Conservation (phyloP, 1,139 yeast genomes). For the Protomyces macrosporus region DNA sequence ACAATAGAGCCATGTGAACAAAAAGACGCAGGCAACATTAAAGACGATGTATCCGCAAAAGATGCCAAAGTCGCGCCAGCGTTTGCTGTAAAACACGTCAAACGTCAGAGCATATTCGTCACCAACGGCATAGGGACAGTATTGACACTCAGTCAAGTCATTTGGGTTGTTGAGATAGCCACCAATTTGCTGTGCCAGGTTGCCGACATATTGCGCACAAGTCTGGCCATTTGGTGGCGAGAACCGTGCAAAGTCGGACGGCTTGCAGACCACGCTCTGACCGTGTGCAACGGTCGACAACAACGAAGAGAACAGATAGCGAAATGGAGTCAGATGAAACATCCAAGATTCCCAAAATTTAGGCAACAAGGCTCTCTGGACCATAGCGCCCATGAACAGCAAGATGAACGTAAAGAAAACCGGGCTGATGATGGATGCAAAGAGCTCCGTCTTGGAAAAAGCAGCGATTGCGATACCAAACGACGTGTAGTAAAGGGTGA, state of each 20-base stretch:
- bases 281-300: constrained; percentile 51
- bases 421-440: constrained; percentile 55
- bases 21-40: constrained; percentile 36
- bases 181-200: constrained; percentile 39
- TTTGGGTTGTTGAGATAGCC: constrained; percentile 56
- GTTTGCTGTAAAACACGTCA: constrained; percentile 45
- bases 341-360: constrained; percentile 54
- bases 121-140: constrained; percentile 52
- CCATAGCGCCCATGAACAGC: constrained; percentile 58
- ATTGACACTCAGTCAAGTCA: constrained; percentile 53
- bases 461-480: constrained; percentile 53
- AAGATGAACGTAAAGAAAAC: constrained; percentile 51
- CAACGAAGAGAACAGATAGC: constrained; percentile 59
- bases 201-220: constrained; percentile 51
- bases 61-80: constrained; percentile 60
- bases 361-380: constrained; percentile 53
- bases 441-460: constrained; percentile 56
- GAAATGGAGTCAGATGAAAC: constrained; percentile 65
- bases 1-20: not conserved
- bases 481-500: constrained; percentile 53
- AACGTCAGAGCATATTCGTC: constrained; percentile 49
- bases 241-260: constrained; percentile 49
- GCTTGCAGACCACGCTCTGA: constrained; percentile 51
- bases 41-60: constrained; percentile 48
- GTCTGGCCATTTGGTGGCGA: constrained; percentile 57